Evolutionary conservation across 768 basidiomycete species (phyloP), one percentile per base, ranked within the genome.

Genomic region (Strobilomyces confusus): DNA sequence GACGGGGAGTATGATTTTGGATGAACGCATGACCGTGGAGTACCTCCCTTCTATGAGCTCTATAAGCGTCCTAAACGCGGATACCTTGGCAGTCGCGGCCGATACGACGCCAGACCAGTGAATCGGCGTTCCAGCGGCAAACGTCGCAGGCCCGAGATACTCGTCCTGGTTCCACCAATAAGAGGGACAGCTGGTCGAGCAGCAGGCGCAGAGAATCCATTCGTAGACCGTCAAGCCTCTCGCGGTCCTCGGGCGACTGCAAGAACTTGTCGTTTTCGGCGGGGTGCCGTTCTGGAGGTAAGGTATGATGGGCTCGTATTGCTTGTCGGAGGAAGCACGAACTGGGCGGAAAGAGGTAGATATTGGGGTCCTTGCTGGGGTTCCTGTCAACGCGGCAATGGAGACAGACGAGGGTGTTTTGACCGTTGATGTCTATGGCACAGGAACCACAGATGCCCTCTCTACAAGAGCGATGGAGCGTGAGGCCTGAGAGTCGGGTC

Each of bases 101-200:
- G 14, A 33, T 2, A 5, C 22, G 19, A 9, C 4, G n/a, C n/a
- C n/a, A n/a, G 30, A 92, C 92, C 62, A 95, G 78, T 44, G 92
- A 95, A 69, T 98, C 95, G 1, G 95, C 94, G 67, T 98, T 95
- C 95, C 95, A 98, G 60, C 95, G 79, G 73, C 97, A 97, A 98
- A 75, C 0, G 94, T 94, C 1, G 95, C 95, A 8, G 95, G 95
- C 33, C 95, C 95, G 37, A 99, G 87, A 72, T 99, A 99, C 71
- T 93, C 89, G 67, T 98, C 94, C 73, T 94, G 92, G 75, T 98
- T 98, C 95, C 95, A 98, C 95, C 95, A 98, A 74, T 98, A 97
- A 29, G 87, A 89, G 5, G 95, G 95, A 80, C 95, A 99, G 41
- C 89, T 90, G 0, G 95, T 98, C 40, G 94, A 94, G 77, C 95